Conservation (phyloP, 371 early-diverging fungal genomes). For the Mucor velutinosus region DNA sequence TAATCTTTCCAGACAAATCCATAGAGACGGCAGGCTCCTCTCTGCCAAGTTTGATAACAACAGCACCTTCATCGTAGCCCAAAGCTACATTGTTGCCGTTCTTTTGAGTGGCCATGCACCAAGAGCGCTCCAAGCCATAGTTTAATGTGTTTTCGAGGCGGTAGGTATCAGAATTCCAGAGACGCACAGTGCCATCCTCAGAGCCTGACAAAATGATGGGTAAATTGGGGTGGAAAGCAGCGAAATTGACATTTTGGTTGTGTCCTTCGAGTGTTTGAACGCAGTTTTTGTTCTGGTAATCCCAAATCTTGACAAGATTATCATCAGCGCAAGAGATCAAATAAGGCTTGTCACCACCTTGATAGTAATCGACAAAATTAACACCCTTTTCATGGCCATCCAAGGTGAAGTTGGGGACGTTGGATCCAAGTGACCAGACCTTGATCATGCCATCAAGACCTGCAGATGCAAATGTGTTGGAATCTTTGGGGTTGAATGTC, state of each 20-base stretch:
- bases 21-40: slow-evolving; percentile 97
- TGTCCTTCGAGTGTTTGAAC: slow-evolving; percentile 98
- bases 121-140: slow-evolving; percentile 96
- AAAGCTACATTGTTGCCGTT: slow-evolving; percentile 92
- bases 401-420: slow-evolving; percentile 90
- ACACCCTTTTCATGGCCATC: slow-evolving; percentile 96
- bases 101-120: slow-evolving; percentile 87
- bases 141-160: slow-evolving; percentile 94
- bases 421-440: slow-evolving; percentile 86
- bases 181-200: slow-evolving; percentile 95
- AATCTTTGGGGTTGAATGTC: slow-evolving; percentile 96
- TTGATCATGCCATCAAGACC: slow-evolving; percentile 93
- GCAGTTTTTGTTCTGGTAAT: slow-evolving; percentile 98
- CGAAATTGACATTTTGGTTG: slow-evolving; percentile 94
- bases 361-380: slow-evolving; percentile 94
- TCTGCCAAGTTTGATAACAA: slow-evolving; percentile 91
- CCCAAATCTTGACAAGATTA: slow-evolving; percentile 95
- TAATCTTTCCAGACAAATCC: slow-evolving; percentile 96
- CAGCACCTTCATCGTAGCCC: slow-evolving; percentile 95
- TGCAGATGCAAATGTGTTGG: slow-evolving; percentile 96
- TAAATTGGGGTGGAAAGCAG: slow-evolving; percentile 95
- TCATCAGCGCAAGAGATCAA: slow-evolving; percentile 94
- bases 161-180: slow-evolving; percentile 98
- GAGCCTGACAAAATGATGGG: slow-evolving; percentile 97
- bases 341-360: slow-evolving; percentile 95